Conservation (phyloP, 2,329 filamentous ascomycete species). For the Cercospora zeae-maydis region DNA sequence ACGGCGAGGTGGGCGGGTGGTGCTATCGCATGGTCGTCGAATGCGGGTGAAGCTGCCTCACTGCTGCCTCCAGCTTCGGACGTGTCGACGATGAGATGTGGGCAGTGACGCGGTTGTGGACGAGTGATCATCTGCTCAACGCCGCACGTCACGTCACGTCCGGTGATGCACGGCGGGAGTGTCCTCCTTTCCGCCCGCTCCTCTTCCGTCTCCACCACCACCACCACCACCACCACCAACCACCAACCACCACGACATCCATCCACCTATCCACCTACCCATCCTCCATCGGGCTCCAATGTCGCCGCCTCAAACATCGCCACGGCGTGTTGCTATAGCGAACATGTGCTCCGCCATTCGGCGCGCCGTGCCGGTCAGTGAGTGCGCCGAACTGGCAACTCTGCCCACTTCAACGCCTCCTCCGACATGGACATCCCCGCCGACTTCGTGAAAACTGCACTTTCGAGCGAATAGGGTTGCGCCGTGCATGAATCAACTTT, state of each 20-base stretch:
- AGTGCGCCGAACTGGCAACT: background rate
- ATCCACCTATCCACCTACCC: background rate
- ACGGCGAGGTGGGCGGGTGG: background rate
- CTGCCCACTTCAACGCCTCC: background rate
- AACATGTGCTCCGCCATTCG: background rate
- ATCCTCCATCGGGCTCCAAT: background rate
- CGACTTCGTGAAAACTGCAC: background rate
- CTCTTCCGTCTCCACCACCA: background rate
- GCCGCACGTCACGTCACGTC: background rate
- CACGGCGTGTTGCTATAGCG: conserved; percentile 3
- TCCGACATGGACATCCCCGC: conserved; percentile 9
- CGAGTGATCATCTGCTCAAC: background rate
- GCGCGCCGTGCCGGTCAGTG: background rate
- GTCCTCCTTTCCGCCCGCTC: background rate
- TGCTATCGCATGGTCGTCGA: conserved; percentile 7
- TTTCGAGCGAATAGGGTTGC: background rate
- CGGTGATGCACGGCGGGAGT: background rate
- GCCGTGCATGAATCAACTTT: background rate
- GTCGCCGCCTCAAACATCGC: background rate
- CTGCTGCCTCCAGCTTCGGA: background rate
- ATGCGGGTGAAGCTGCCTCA: background rate
- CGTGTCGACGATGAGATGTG: background rate
- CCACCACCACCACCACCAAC: too few species aligned
- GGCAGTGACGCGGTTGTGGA: background rate
- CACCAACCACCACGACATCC: background rate